Conservation (phyloP, 345 rosid species). For the Euclidium syriacum region DNA sequence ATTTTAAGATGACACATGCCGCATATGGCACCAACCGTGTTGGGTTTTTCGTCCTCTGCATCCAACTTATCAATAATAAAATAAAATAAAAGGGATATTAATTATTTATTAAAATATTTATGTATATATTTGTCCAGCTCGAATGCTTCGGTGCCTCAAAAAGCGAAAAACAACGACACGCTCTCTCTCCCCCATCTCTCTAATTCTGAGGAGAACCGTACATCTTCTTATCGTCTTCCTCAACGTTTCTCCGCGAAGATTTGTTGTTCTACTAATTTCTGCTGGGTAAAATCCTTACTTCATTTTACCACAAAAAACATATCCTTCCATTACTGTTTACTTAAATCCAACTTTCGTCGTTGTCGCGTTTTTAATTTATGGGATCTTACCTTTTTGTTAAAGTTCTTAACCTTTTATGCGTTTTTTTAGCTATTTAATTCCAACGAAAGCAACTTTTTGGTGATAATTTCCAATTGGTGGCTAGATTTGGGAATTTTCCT, state of each 20-base stretch:
- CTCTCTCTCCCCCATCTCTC: neutral
- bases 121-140: conserved; percentile 20
- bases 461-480: neutral
- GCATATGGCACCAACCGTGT: conserved; percentile 19
- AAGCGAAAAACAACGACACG: neutral
- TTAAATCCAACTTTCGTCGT: neutral
- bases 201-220: conserved; percentile 16
- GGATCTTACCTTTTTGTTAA: conserved; percentile 7
- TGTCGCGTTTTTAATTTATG: neutral
- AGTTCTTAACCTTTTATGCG: conserved; percentile 27
- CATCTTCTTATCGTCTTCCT: conserved; percentile 21
- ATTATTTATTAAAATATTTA: neutral
- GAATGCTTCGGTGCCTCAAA: conserved; percentile 12
- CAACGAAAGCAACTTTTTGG: neutral
- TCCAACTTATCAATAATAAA: neutral
- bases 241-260: neutral
- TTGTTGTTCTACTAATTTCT: neutral
- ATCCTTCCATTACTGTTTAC: neutral
- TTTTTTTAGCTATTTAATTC: conserved; percentile 5
- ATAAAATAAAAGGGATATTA: neutral
- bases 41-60: conserved; percentile 12
- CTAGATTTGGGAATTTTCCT: neutral
- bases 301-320: neutral
- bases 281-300: conserved; percentile 9
- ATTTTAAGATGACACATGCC: neutral